Conservation (phyloP, 148 eudicot genomes). For the Camellia sinensis region DNA sequence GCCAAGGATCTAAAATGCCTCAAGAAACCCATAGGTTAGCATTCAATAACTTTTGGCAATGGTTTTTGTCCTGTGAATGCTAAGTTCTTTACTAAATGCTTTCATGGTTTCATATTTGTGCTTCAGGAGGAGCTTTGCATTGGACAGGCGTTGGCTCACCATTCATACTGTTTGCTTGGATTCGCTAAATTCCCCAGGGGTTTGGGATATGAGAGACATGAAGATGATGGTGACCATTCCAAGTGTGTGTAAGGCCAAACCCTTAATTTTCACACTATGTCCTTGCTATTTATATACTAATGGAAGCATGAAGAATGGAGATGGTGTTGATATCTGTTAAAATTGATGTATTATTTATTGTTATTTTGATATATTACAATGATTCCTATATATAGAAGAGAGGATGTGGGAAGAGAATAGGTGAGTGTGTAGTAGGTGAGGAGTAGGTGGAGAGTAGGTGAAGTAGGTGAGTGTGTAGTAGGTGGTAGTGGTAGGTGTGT, state of each 20-base stretch:
- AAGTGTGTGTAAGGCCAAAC: conserved; percentile 23
- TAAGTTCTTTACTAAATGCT: neutral
- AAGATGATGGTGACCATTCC: conserved; percentile 19
- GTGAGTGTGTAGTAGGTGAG: no score
- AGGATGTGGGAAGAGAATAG: no score
- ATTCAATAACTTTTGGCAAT: neutral
- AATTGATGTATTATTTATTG: no score
- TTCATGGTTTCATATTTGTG: conserved; percentile 8
- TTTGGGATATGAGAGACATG: conserved; percentile 26
- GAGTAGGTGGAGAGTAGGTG: no score
- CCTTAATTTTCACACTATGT: neutral
- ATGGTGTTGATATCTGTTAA: neutral
- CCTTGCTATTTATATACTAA: neutral
- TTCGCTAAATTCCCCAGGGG: conserved; percentile 38
- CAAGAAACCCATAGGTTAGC: conserved; percentile 31
- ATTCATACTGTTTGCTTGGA: conserved; percentile 58
- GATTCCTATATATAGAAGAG: no score
- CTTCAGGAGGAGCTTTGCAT: conserved; percentile 39
- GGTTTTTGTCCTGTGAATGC: conserved; percentile 1
- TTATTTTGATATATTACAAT: no score
- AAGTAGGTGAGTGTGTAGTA: no score
- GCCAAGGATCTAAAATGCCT: conserved; percentile 27
- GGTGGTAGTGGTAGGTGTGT: no score
- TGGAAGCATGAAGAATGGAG: neutral
- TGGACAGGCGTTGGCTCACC: conserved; percentile 49